Evolutionary conservation across 352 stramenopile genomes (phyloP).

Genomic region (Blastocystis sp.): DNA sequence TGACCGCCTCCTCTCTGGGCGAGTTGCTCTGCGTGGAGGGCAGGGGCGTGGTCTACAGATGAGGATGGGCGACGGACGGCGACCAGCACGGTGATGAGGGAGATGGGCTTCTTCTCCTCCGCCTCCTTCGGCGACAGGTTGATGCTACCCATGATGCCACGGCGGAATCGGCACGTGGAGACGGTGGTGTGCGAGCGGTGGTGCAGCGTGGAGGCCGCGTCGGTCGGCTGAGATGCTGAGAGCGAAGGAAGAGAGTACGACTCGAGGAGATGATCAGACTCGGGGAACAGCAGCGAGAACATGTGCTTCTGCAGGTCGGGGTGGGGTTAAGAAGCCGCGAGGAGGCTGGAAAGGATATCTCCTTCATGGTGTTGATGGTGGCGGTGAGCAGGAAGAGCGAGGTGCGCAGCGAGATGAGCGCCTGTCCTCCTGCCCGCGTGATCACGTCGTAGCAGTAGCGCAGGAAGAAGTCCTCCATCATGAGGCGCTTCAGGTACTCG

Average conservation of each 20-base stretch:
- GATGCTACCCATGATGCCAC: neutral
- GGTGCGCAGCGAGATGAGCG: neutral
- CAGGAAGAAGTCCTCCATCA: slow-evolving; percentile 15
- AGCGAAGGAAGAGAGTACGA: neutral
- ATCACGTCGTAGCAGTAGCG: slow-evolving; percentile 32
- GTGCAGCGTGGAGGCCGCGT: neutral
- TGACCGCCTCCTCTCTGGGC: neutral
- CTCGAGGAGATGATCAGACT: neutral
- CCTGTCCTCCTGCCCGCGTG: neutral
- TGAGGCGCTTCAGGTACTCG: slow-evolving; percentile 18
- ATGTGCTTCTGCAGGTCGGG: slow-evolving; percentile 23
- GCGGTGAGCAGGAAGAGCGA: slow-evolving; percentile 21
- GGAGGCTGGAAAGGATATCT: slow-evolving; percentile 7
- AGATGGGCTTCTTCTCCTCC: neutral
- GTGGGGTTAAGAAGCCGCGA: slow-evolving; percentile 2
- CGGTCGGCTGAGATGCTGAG: too few species aligned
- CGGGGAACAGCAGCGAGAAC: slow-evolving; percentile 14
- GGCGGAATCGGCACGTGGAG: neutral
- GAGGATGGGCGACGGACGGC: neutral
- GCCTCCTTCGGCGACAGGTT: neutral
- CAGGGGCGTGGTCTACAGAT: neutral
- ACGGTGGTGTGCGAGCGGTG: neutral
- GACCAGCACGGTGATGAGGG: slow-evolving; percentile 17
- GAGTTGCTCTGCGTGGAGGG: neutral
- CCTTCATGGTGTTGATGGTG: slow-evolving; percentile 30